Percentiles rank a stretch among this genome's conserved stretches.
Evolutionary conservation across 306 rosid species (phyloP).

Genomic region (Fragaria nilgerrensis): DNA sequence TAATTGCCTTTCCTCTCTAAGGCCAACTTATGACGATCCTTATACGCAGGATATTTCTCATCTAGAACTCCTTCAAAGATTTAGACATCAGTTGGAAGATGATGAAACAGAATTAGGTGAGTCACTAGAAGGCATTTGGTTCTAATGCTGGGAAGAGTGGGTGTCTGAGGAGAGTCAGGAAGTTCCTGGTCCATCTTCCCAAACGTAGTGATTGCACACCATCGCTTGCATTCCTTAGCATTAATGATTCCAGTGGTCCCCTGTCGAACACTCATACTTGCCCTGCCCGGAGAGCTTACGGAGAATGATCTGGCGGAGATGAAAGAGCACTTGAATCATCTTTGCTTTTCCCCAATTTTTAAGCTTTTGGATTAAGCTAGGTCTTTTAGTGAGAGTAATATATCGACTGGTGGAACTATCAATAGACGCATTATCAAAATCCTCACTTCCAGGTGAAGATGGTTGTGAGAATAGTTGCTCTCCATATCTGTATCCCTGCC

Average conservation of each 20-base stretch:
- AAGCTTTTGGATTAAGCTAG: constrained; percentile 75
- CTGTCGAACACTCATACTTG: constrained; percentile 59
- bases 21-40: constrained; percentile 90
- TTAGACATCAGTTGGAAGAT: constrained; percentile 95
- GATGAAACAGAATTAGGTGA: constrained; percentile 63
- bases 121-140: constrained; percentile 52
- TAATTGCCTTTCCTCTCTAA: constrained; percentile 81
- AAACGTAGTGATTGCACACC: constrained; percentile 78
- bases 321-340: constrained; percentile 66
- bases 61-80: constrained; percentile 72
- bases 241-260: constrained; percentile 81
- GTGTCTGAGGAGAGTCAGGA: constrained; percentile 59
- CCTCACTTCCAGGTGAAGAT: constrained; percentile 99
- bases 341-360: constrained; percentile 86
- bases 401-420: constrained; percentile 73
- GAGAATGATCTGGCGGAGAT: constrained; percentile 69
- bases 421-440: constrained; percentile 81
- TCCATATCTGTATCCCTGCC: constrained; percentile 96
- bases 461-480: constrained; percentile 96
- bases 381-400: constrained; percentile 68
- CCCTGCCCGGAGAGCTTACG: constrained; percentile 67
- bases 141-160: constrained; percentile 48
- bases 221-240: constrained; percentile 80
- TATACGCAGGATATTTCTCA: constrained; percentile 89
- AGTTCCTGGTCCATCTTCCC: constrained; percentile 64